These are phyloP conservation scores for Hypomyces perniciosus DNA, from an alignment of 2,329 filamentous ascomycete genomes.

Conservation along the genomic window DNA sequence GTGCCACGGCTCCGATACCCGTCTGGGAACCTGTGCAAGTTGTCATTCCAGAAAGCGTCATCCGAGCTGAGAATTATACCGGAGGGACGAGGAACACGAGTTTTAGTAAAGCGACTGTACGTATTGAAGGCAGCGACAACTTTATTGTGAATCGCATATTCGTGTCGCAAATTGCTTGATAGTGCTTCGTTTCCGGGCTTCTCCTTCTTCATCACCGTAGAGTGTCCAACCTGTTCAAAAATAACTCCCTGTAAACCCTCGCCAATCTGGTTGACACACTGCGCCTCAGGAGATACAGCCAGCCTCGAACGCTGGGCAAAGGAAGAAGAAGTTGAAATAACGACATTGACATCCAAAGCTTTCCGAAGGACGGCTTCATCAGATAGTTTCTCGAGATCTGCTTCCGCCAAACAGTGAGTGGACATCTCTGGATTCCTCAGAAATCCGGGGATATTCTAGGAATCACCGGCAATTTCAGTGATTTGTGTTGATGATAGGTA, in stretches of 20 bases:
- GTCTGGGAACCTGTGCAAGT: constrained; percentile 7
- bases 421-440: too few relatives aligned
- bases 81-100: constrained; percentile 2
- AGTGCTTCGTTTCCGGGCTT: constrained; percentile 13
- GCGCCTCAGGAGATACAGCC: too few relatives aligned
- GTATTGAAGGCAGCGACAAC: constrained; percentile 7
- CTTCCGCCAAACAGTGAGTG: too few relatives aligned
- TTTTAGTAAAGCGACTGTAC: background rate
- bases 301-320: too few relatives aligned
- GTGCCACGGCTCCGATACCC: constrained; percentile 3
- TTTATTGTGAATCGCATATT: constrained; percentile 7
- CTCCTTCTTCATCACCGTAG: constrained; percentile 15
- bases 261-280: constrained; percentile 17
- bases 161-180: constrained; percentile 8
- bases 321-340: too few relatives aligned
- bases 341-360: too few relatives aligned
- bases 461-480: too few relatives aligned
- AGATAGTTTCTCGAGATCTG: too few relatives aligned
- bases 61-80: background rate
- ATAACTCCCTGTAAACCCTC: constrained; percentile 15
- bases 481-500: too few relatives aligned
- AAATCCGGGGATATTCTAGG: too few relatives aligned
- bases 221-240: constrained; percentile 14
- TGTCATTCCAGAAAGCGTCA: background rate
- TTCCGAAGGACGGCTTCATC: too few relatives aligned